phyloP scores from a whole-genome alignment of 1,284 basidiomycete species.

The Fomes fomentarius region DNA sequence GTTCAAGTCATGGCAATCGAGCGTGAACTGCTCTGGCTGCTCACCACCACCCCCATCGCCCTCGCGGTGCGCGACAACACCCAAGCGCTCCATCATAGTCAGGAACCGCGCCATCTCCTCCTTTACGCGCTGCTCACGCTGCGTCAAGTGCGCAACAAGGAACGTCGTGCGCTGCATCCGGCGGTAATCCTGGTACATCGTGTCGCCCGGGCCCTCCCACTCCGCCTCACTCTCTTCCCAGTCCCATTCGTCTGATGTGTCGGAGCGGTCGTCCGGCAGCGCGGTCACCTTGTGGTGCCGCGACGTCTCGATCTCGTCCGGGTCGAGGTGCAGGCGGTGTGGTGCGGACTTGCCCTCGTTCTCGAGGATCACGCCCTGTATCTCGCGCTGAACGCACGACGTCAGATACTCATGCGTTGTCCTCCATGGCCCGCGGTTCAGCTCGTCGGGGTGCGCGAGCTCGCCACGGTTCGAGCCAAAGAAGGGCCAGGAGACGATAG shows the following conservation, averaged over 20 bases:
- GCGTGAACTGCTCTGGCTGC: slow-evolving; percentile 63
- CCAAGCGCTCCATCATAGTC: slow-evolving; percentile 63
- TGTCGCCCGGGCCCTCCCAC: slow-evolving; percentile 71
- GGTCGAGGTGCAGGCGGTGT: slow-evolving; percentile 76
- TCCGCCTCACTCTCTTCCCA: slow-evolving; percentile 76
- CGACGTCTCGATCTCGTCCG: slow-evolving; percentile 70
- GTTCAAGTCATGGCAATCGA: slow-evolving; percentile 81
- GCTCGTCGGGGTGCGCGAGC: slow-evolving; percentile 63
- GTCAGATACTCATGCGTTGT: slow-evolving; percentile 58
- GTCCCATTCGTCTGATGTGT: slow-evolving; percentile 75
- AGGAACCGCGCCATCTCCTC: slow-evolving; percentile 73
- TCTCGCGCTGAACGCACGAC: slow-evolving; percentile 69
- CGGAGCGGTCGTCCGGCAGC: slow-evolving; percentile 68
- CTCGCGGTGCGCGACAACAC: slow-evolving; percentile 31
- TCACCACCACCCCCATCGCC: slow-evolving; percentile 26
- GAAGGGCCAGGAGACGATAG: slow-evolving; percentile 86
- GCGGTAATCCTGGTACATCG: slow-evolving; percentile 79
- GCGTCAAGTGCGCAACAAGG: slow-evolving; percentile 65
- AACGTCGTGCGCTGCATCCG: slow-evolving; percentile 78
- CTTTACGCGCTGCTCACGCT: slow-evolving; percentile 62
- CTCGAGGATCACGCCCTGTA: slow-evolving; percentile 67
- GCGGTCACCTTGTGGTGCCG: slow-evolving; percentile 66
- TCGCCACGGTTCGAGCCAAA: slow-evolving; percentile 81
- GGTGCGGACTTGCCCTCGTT: slow-evolving; percentile 75
- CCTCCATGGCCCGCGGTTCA: slow-evolving; percentile 77